Percentiles rank a stretch among this genome's conserved stretches.
Evolutionary conservation across 176 grass and related monocot genomes (phyloP).

Genomic region (Zizania latifolia): DNA sequence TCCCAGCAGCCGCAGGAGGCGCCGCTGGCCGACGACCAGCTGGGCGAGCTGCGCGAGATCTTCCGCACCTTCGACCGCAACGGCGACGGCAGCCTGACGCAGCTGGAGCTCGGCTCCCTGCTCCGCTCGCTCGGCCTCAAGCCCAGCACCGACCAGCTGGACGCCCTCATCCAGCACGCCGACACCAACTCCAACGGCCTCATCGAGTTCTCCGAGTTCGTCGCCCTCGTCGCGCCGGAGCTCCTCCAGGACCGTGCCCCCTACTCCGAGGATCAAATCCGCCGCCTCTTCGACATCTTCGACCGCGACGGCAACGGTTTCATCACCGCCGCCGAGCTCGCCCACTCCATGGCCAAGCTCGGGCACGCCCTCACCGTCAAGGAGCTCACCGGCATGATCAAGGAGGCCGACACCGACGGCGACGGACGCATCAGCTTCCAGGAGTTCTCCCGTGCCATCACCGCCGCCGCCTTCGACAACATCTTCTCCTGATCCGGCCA

Average conservation of each 20-base stretch:
- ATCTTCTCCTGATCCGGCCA: constrained; percentile 44
- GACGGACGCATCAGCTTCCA: constrained; percentile 79
- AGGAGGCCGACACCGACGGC: constrained; percentile 86
- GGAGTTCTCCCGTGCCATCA: constrained; percentile 92
- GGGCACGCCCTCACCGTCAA: constrained; percentile 72
- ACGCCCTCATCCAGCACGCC: constrained; percentile 61
- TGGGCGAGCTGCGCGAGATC: constrained; percentile 74
- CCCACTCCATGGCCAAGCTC: constrained; percentile 91
- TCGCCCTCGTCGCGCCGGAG: constrained; percentile 65
- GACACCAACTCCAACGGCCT: constrained; percentile 85
- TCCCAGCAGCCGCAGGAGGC: constrained; percentile 1
- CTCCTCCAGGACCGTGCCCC: constrained; percentile 59
- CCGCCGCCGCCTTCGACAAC: constrained; percentile 73
- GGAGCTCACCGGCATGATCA: constrained; percentile 96
- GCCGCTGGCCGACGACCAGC: constrained; percentile 53
- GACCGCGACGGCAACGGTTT: constrained; percentile 86
- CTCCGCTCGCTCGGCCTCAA: constrained; percentile 77
- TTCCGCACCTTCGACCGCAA: constrained; percentile 92
- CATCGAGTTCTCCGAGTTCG: constrained; percentile 95
- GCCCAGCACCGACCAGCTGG: constrained; percentile 62
- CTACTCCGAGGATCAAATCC: constrained; percentile 81
- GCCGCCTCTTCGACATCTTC: constrained; percentile 63
- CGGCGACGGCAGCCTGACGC: constrained; percentile 78
- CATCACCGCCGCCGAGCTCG: constrained; percentile 96
- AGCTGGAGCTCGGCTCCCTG: constrained; percentile 84